Evolutionary conservation across 805 yeast genomes (phyloP), one percentile per base, ranked within the genome.

Genomic region (Candida pini): DNA sequence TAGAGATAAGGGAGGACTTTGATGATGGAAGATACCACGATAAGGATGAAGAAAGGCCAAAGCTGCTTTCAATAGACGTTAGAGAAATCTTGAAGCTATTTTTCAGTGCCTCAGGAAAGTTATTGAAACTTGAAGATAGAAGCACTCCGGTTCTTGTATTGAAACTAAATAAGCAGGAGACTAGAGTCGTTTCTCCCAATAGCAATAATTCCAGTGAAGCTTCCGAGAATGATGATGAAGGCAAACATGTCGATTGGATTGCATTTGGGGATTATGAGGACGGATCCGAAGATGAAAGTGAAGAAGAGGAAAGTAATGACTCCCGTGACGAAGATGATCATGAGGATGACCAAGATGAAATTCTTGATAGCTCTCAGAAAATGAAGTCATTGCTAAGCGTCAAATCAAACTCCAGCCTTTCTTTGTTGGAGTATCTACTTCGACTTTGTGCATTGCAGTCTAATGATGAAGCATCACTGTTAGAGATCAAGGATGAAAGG

Each of bases 1-100:
- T 83, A 13, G 55, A 50, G 8, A 62, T 83, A 2, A 49, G 49
- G 4, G 89, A 84, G 45, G 71, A 69, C 47, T 76, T 80, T 31
- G 66, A 81, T 45, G 94, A 83, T 56, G 84, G 72, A 0, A 58
- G 90, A 35, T 83, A 80, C 48, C 94, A 83, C 49, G 84, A 82
- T 10, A 64, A 60, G 4, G 71, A 68, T 6, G 72, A 60, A 4
- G 72, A 62, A 12, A 51, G 43, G n/a, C 69, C 73, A 0, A 54
- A 57, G 18, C 35, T 38, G 1, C 52, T 64, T 12, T 36, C 38
- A 2, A 47, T 70, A 31, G 62, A 68, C 27, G 49, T 78, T 4
- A 49, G 60, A 12, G 47, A 59, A 4, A 63, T 83, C 3, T 56
- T 66, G 4, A 64, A 76, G 36, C 53, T 81, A 30, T 83, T 79